phyloP scores from a whole-genome alignment of 2,329 filamentous ascomycete genomes.

The Passalora sequoiae region DNA sequence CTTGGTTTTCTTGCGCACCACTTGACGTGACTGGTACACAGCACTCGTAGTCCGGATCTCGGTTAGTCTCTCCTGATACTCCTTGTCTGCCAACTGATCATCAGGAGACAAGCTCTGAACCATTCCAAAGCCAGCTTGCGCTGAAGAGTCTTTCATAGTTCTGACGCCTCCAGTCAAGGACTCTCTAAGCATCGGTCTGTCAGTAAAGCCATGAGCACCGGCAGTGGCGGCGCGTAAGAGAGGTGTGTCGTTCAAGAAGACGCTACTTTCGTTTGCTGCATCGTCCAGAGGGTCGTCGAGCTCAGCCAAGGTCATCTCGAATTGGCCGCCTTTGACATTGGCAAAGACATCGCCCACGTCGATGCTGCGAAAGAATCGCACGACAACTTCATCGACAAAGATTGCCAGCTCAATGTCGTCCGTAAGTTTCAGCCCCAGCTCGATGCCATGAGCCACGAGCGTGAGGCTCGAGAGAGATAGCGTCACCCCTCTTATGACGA shows the following conservation, averaged over 20 bases:
- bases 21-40: conserved; percentile 35
- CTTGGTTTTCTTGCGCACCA: conserved; percentile 27
- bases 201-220: conserved; percentile 21
- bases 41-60: conserved; percentile 39
- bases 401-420: conserved; percentile 52
- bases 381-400: conserved; percentile 46
- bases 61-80: conserved; percentile 41
- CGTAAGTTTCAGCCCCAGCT: conserved; percentile 49
- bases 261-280: conserved; percentile 34
- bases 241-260: conserved; percentile 44
- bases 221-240: conserved; percentile 42
- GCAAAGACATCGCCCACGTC: conserved; percentile 51
- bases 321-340: conserved; percentile 51
- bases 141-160: conserved; percentile 34
- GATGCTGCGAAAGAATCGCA: conserved; percentile 47
- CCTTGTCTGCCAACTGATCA: conserved; percentile 40
- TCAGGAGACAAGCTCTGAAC: conserved; percentile 44
- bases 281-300: conserved; percentile 36
- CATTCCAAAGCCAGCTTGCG: conserved; percentile 36
- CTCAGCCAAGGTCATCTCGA: conserved; percentile 47
- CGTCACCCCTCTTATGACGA: conserved; percentile 50
- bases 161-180: conserved; percentile 39
- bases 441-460: conserved; percentile 49
- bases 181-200: conserved; percentile 24
- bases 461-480: conserved; percentile 49